Evolutionary conservation across 768 basidiomycete species (phyloP).

Genomic region (Auricularia sp.): DNA sequence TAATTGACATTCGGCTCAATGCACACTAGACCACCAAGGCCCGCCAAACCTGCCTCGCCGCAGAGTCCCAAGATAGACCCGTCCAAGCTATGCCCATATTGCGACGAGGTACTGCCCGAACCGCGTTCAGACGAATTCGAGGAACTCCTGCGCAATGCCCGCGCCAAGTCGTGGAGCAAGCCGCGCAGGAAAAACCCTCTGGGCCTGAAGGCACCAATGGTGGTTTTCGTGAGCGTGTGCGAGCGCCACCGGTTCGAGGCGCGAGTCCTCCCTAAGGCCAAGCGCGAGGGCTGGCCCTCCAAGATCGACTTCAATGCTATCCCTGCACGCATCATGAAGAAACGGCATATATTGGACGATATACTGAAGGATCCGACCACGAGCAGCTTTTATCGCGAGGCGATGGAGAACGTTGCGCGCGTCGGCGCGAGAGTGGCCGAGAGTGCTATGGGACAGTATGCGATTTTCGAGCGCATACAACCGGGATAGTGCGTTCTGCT

Average conservation of each 20-base stretch:
- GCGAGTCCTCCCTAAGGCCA: slow-evolving; percentile 60
- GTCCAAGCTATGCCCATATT: slow-evolving; percentile 66
- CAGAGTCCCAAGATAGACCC: slow-evolving; percentile 36
- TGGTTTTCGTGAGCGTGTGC: slow-evolving; percentile 56
- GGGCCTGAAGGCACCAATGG: slow-evolving; percentile 43
- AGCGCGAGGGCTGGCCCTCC: slow-evolving; percentile 66
- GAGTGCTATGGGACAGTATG: slow-evolving; percentile 65
- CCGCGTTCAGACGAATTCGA: slow-evolving; percentile 48
- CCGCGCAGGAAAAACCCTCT: slow-evolving; percentile 59
- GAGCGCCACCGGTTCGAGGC: slow-evolving; percentile 73
- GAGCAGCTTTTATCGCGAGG: slow-evolving; percentile 60
- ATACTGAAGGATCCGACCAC: slow-evolving; percentile 14
- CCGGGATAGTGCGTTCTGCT: slow-evolving; percentile 72
- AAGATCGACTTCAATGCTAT: slow-evolving; percentile 54
- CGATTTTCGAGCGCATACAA: slow-evolving; percentile 69
- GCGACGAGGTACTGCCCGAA: slow-evolving; percentile 58
- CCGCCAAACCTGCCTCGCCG: too few species aligned
- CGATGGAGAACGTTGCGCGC: slow-evolving; percentile 48
- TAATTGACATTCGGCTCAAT: too few species aligned
- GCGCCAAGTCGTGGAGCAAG: slow-evolving; percentile 42
- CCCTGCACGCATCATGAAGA: slow-evolving; percentile 36
- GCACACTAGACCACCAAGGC: too few species aligned
- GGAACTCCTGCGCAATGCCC: slow-evolving; percentile 25
- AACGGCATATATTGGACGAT: slow-evolving; percentile 13
- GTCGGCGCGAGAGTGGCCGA: slow-evolving; percentile 57